Base-by-base conservation (phyloP, 148 eudicot species). In the Linanthus parryae region DNA sequence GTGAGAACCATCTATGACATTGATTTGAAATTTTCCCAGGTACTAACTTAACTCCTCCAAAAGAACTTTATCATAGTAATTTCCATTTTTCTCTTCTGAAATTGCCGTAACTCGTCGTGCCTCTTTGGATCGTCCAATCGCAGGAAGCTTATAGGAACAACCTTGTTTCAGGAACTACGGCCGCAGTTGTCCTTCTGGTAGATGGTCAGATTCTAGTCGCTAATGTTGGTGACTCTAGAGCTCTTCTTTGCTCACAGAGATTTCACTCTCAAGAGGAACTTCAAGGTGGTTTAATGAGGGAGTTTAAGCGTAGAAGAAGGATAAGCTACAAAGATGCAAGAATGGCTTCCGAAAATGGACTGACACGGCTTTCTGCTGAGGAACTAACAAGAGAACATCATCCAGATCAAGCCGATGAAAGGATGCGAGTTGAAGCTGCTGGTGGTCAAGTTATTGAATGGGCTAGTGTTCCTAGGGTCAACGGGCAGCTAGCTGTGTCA, bases 391-490 rank as follows among this genome's bases (percentile, higher is more conserved):
- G 64, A 41, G 94, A 88, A 60, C 97, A 88, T 74, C 80, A 73
- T 43, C 97, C 90, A 20, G 78, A 82, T 59, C 82, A 90, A 73
- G 94, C 74, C 19, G 90, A 88, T 67, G 97, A 88, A 48, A 88
- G 69, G 61, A 72, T 71, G 22, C 70, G 90, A 51, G 85, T 88
- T 33, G 90, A 88, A 75, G 78, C 66, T 41, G 78, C 84, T 43
- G 94, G 97, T 64, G 97, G 94, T 39, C 66, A 63, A 71, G 74
- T 84, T 63, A n/a, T n/a, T n/a, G 22, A 27, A 14, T 50, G 59
- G 52, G 35, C 35, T 5, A 69, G 81, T 11, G 66, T 73, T 39
- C 74, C 82, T 29, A 74, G 85, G 46, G 85, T 80, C 39, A 80
- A 76, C 56, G 81, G 82, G 22, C 26, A 72, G 19, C 63, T 80